phyloP scores from a whole-genome alignment of 1,284 basidiomycete species.

The Taiwanofungus camphoratus region DNA sequence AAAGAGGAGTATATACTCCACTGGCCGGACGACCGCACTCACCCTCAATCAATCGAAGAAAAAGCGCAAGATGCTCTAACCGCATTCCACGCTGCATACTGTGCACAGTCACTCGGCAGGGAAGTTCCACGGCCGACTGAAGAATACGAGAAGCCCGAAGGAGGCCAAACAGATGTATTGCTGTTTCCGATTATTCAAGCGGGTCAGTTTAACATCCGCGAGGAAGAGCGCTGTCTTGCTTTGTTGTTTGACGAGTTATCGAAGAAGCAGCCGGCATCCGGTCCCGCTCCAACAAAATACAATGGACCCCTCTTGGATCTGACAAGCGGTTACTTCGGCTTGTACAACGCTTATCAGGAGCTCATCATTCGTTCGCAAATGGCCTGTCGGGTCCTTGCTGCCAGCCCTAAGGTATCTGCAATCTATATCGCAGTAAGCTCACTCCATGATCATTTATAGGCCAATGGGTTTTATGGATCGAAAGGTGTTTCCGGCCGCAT shows the following conservation, averaged over 20 bases:
- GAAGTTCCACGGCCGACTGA: constrained; percentile 1
- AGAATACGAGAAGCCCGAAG: neutral
- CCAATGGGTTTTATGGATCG: constrained; percentile 94
- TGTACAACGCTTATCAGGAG: constrained; percentile 80
- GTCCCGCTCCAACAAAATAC: constrained; percentile 10
- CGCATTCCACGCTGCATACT: constrained; percentile 44
- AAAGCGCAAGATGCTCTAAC: constrained; percentile 43
- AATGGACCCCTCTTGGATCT: constrained; percentile 55
- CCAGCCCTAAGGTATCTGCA: constrained; percentile 72
- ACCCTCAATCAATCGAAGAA: constrained; percentile 57
- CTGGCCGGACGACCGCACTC: constrained; percentile 52
- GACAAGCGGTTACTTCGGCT: constrained; percentile 94
- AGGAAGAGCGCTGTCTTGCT: constrained; percentile 69
- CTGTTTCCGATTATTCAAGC: constrained; percentile 83
- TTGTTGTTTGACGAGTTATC: constrained; percentile 49
- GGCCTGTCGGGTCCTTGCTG: constrained; percentile 77
- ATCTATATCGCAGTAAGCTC: constrained; percentile 1
- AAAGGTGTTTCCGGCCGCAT: constrained; percentile 87
- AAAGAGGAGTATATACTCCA: constrained; percentile 37
- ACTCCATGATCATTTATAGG: too few relatives aligned
- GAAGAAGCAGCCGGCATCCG: constrained; percentile 2
- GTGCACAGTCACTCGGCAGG: constrained; percentile 17
- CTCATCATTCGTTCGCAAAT: constrained; percentile 58
- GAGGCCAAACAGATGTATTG: constrained; percentile 41
- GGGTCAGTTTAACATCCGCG: constrained; percentile 75